Percentiles rank a stretch among this genome's conserved stretches.
phyloP scores from a whole-genome alignment of 495 filamentous ascomycete genomes.

The Letharia columbiana region DNA sequence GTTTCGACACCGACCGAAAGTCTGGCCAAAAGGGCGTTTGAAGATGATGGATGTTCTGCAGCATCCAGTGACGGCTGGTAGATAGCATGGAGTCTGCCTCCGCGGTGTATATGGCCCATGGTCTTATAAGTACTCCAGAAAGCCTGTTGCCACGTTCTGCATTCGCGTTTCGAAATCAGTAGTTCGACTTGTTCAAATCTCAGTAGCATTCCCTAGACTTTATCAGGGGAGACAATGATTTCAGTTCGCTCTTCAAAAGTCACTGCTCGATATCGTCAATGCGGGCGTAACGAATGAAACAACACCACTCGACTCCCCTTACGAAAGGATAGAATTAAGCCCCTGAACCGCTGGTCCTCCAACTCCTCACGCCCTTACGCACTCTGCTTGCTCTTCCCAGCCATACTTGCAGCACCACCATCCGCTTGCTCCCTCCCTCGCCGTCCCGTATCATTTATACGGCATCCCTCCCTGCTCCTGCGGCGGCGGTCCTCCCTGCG shows the following conservation, averaged over 20 bases:
- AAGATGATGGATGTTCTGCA: neutral
- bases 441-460: slow-evolving; percentile 16
- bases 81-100: neutral
- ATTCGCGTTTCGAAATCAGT: neutral
- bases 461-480: slow-evolving; percentile 16
- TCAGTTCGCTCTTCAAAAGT: neutral
- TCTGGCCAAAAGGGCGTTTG: neutral
- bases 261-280: neutral
- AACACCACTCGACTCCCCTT: neutral
- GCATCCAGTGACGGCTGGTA: neutral
- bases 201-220: neutral
- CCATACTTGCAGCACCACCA: neutral
- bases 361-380: neutral
- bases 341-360: neutral
- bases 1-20: neutral
- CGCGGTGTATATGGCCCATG: neutral
- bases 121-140: neutral
- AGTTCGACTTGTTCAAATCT: neutral
- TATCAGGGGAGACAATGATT: neutral
- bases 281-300: neutral
- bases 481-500: slow-evolving; percentile 13
- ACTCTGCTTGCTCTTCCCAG: neutral
- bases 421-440: neutral
- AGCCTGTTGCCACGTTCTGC: neutral
- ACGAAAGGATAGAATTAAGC: neutral